Evolutionary conservation across 2,329 filamentous ascomycete genomes (phyloP), one percentile per base, ranked within the genome.

Genomic region (Orbilia oligospora): DNA sequence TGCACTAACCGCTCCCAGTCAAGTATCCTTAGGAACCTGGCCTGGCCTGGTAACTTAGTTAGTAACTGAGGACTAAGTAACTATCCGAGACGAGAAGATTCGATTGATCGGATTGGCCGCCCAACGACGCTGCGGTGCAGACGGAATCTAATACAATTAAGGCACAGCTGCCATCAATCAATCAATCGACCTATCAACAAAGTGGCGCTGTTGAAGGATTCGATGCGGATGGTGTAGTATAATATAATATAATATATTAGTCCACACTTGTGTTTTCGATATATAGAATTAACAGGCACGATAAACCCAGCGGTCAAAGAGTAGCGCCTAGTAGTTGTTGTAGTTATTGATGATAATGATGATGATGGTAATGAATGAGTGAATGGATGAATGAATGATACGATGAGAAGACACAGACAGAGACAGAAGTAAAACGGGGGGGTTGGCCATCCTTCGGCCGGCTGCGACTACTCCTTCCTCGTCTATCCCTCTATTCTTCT

Each of bases 381-480:
- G 18, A 18, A 46, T n/a, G n/a, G n/a, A n/a, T n/a, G n/a, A n/a
- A n/a, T n/a, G n/a, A n/a, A n/a, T n/a, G n/a, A n/a, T n/a, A n/a
- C n/a, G n/a, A n/a, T 30, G 55, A 41, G 49, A 61, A 27, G 51
- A 12, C 5, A 20, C 14, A 18, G 12, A 12, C 3, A 49, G 24
- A 49, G 44, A 20, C 24, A 51, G 24, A 14, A 12, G 46, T 38
- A 49, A 44, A 58, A 68, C 36, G 41, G 65, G 67, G 53, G 67
- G 67, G 67, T 49, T 70, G 67, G 51, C 53, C 53, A 33, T 30
- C 44, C 20, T 16, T 27, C 48, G 27, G 22, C 65, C 66, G 66
- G 66, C 66, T 70, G 53, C 53, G 27, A 36, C 53, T 70, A 3
- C 66, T 70, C 22, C 49, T 44, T 44, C 49, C 33, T 58, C 20